A percentile compares a stretch with the other conserved stretches of the same genome.
These are phyloP conservation scores for Solanum tarijense DNA, from an alignment of 257 asterid genomes.

Conservation along the genomic window DNA sequence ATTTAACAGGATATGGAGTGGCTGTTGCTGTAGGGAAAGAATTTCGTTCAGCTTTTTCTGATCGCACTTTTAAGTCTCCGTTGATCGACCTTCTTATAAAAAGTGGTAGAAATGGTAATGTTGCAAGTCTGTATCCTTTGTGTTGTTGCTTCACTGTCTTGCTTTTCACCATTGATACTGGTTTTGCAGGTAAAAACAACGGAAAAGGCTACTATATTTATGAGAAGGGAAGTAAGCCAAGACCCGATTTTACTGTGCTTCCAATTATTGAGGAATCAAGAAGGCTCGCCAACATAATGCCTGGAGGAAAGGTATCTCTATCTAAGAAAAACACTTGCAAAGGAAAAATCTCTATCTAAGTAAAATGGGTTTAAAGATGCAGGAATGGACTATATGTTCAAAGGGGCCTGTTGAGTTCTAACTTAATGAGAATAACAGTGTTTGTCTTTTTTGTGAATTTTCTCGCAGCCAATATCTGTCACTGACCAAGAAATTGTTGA, in stretches of 20 bases:
- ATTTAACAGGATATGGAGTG: conserved; percentile 94
- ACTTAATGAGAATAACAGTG: background rate
- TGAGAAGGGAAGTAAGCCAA: conserved; percentile 90
- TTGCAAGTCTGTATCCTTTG: background rate
- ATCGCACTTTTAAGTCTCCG: conserved; percentile 61
- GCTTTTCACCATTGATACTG: background rate
- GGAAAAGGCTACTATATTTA: conserved; percentile 84
- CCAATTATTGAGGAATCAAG: conserved; percentile 81
- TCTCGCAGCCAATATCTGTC: conserved; percentile 65
- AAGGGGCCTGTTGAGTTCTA: background rate
- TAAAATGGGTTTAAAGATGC: background rate
- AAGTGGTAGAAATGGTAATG: conserved; percentile 77
- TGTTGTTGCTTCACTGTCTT: background rate
- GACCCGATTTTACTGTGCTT: conserved; percentile 75
- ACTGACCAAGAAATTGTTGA: conserved; percentile 81
- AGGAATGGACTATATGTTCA: background rate
- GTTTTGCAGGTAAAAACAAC: conserved; percentile 74
- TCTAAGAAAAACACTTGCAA: background rate
- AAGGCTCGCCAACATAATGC: conserved; percentile 71
- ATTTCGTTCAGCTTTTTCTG: conserved; percentile 57
- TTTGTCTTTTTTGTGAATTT: background rate
- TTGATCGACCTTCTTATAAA: conserved; percentile 64
- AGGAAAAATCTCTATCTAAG: conserved; percentile 34
- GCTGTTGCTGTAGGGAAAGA: conserved; percentile 59
- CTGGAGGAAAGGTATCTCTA: conserved; percentile 72